Conservation (phyloP, 352 stramenopile species). For the Globisporangium polare region DNA sequence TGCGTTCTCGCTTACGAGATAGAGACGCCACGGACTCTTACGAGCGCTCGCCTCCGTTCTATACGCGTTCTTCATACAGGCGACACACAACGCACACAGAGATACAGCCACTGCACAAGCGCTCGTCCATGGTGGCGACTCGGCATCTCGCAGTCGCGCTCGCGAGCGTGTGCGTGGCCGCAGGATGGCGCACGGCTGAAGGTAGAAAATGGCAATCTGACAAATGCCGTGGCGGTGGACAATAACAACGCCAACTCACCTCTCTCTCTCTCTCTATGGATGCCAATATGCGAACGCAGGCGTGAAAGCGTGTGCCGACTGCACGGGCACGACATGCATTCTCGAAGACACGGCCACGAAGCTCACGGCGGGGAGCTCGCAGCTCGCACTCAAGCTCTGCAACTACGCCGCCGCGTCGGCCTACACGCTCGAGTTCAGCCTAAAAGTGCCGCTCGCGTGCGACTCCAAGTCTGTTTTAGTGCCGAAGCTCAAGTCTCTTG, state of each 20-base stretch:
- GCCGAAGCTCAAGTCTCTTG: slow-evolving; percentile 35
- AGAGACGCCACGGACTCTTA: too few species aligned
- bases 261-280: neutral
- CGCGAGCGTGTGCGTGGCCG: neutral
- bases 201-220: slow-evolving; percentile 4
- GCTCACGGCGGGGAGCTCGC: slow-evolving; percentile 34
- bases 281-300: neutral
- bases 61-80: neutral
- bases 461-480: slow-evolving; percentile 35
- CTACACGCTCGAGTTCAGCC: slow-evolving; percentile 39
- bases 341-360: slow-evolving; percentile 35
- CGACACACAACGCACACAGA: too few species aligned
- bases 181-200: slow-evolving; percentile 8
- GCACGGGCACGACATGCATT: slow-evolving; percentile 42
- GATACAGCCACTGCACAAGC: neutral
- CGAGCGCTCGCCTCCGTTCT: neutral
- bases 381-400: slow-evolving; percentile 55
- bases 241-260: neutral
- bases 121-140: slow-evolving; percentile 1
- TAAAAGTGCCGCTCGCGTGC: slow-evolving; percentile 43
- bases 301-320: slow-evolving; percentile 52
- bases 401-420: slow-evolving; percentile 47
- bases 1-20: too few species aligned
- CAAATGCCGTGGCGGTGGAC: neutral
- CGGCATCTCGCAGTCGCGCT: slow-evolving; percentile 4